A percentile compares a stretch with the other conserved stretches of the same genome.
Evolutionary conservation across 257 asterid genomes (phyloP).

Genomic region (Petunia secreta): DNA sequence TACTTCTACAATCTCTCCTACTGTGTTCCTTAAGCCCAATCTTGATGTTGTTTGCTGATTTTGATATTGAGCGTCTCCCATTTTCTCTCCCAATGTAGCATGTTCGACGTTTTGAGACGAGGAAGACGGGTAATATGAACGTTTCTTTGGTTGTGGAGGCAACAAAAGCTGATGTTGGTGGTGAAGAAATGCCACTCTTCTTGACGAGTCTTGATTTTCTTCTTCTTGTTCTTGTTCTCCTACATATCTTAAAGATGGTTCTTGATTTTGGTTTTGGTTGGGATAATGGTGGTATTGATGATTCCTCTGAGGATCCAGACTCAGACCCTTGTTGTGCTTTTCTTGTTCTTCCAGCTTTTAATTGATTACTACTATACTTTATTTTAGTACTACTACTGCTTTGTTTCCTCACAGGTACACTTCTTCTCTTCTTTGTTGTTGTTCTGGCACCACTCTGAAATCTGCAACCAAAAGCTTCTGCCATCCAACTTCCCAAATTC

Average conservation of each 20-base stretch:
- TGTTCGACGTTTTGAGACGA: conserved; percentile 56
- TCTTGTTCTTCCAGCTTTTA: conserved; percentile 83
- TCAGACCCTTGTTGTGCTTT: conserved; percentile 54
- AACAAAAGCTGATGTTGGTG: conserved; percentile 39
- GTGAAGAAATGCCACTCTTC: conserved; percentile 29
- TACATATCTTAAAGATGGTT: conserved; percentile 37
- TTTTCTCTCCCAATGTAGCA: conserved; percentile 65
- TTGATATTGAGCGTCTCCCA: conserved; percentile 54
- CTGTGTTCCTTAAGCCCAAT: conserved; percentile 43
- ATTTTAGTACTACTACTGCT: conserved; percentile 21
- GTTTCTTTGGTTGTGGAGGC: conserved; percentile 51
- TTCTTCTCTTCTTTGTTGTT: conserved; percentile 24
- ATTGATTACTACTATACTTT: conserved; percentile 27
- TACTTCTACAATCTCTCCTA: conserved; percentile 89
- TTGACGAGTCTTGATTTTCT: conserved; percentile 20
- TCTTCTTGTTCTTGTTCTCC: conserved; percentile 41
- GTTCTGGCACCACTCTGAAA: conserved; percentile 38
- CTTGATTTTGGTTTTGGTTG: conserved; percentile 35
- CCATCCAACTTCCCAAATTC: conserved; percentile 59
- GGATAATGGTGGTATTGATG: conserved; percentile 43
- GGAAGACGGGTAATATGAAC: conserved; percentile 42
- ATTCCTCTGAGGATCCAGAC: conserved; percentile 91
- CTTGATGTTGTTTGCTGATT: conserved; percentile 47
- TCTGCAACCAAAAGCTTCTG: conserved; percentile 41
- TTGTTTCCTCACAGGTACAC: conserved; percentile 19